Base-by-base conservation (phyloP, 495 filamentous ascomycete genomes). In the Aspergillus asperescens region DNA sequence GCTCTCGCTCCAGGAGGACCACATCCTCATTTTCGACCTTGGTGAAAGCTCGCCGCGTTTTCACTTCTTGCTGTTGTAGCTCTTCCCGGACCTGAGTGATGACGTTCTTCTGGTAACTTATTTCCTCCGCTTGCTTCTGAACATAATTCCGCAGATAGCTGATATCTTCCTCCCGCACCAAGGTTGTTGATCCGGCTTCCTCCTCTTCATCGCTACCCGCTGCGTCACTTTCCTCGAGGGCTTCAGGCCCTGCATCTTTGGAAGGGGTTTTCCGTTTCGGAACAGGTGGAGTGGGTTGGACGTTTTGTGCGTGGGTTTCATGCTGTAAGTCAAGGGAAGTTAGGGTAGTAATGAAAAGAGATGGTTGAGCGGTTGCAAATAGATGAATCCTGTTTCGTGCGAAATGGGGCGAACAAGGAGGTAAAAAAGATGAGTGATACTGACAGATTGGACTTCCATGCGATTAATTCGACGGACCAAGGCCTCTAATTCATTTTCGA, bases 1-100 rank as follows among this genome's bases (percentile, higher is more conserved):
- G 76, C 69, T 99, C 94, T 13, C 93, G 81, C 68, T 96, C 90
- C 25, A 98, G 73, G 7, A 79, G 71, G 35, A 77, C 77, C 48
- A 87, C 82, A 59, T 86, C 81, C 56, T 86, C 77, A 41, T 79
- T 73, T 62, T 84, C 77, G 60, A 84, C 76, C 57, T 78, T 77
- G 57, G 73, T 77, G 40, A 82, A 63, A 46, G 76, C 74, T 54
- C 72, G 68, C 31, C 77, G 73, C 24, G 80, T 82, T 50, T 81
- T 75, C 51, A 83, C 78, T 55, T 82, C 76, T 62, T 86, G 84
- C 57, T 80, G 70, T 58, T 80, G 70, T 50, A 84, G 58, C 60
- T 82, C 78, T 50, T 78, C 86, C 51, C 86, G 84, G 34, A 90
- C 84, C 49, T 78, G 79, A 28, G 77, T 79, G 34, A 89, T 79